Base-by-base conservation (phyloP, 2,329 filamentous ascomycete genomes). In the Plectosphaerella cucumerina region DNA sequence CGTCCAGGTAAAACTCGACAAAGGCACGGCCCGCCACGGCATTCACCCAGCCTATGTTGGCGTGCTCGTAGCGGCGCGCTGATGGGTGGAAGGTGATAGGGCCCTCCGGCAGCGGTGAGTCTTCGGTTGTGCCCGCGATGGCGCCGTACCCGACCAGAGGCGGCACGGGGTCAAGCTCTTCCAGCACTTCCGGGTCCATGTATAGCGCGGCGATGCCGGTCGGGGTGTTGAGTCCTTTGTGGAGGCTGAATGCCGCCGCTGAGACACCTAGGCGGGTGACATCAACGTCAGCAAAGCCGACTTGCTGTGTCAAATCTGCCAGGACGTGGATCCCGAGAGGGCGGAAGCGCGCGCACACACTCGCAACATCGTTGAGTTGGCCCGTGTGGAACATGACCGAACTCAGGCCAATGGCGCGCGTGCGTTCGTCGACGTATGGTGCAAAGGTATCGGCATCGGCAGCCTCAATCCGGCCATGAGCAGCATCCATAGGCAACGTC, bases 301-400 rank as follows among this genome's bases (percentile, higher is more conserved):
- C 63, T 8, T 65, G 63, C 52, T 68, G 65, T 1, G 65, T 64
- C 3, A 62, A 9, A 47, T 68, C 65, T 1, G 56, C 62, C 1
- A 68, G 56, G 3, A 68, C 60, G 18, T 67, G 63, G 10, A 68
- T 62, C 1, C 64, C 63, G 8, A 49, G 41, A 0, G 58, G 59
- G 10, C 64, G 49, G 35, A 57, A 65, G 5, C 42, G 51, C 11
- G 50, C 54, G 45, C 62, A 63, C 31, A 68, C 61, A 12, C 56
- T 56, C 5, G 55, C 55, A 0, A 68, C 57, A 47, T 67, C 60
- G 53, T 68, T 63, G n/a, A 50, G 49, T 53, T 66, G 63, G 5
- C 65, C 65, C 34, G 56, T 58, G 48, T 68, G 65, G 50, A 67
- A 68, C 57, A 66, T 63, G 33, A 68, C 47, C 5, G 65, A 65